Base-by-base conservation (phyloP, 139 green algal species). In the Pycnococcus provasolii region DNA sequence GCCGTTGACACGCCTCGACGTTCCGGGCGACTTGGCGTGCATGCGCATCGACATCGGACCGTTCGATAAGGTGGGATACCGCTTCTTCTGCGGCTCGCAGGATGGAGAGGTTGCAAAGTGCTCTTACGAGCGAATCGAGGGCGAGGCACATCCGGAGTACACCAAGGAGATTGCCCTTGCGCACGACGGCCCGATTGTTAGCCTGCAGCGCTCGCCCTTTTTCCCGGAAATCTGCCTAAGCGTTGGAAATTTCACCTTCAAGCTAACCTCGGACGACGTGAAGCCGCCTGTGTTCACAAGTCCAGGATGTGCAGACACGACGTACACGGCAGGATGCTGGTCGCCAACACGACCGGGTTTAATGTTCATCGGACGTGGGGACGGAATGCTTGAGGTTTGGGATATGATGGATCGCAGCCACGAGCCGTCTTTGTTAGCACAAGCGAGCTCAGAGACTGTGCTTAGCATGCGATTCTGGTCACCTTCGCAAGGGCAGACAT, bases 221-320 rank as follows among this genome's bases (percentile, higher is more conserved):
- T 85, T 93, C 66, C 63, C 75, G 0, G 84, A 93, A 62, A 62
- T 91, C n/a, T 43, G 92, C 45, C 74, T 95, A 13, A 85, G 69
- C 1, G 86, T 88, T 5, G 87, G 83, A 0, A 83, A 89, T 73
- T 92, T 81, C 81, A 81, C 69, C 41, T 94, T 89, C 67, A 78
- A 80, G 53, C 4, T 95, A 44, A 90, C 81, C 81, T 62, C 71
- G 50, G 72, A 74, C 13, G 15, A 67, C 41, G 26, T 69, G 40
- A 8, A 69, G 5, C 71, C 73, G 15, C 79, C 84, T 8, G 68
- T 94, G 1, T 91, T 90, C 64, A 61, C 65, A 13, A 84, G 72
- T 13, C 43, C 7, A 66, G 53, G 44, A 72, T 15, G 66, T 26
- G 45, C 8, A 68, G 4, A 5, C 61, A 40, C 42, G 37, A 53